These are phyloP conservation scores for Microsporum canis DNA, from an alignment of 2,329 filamentous ascomycete species.

Conservation along the genomic window DNA sequence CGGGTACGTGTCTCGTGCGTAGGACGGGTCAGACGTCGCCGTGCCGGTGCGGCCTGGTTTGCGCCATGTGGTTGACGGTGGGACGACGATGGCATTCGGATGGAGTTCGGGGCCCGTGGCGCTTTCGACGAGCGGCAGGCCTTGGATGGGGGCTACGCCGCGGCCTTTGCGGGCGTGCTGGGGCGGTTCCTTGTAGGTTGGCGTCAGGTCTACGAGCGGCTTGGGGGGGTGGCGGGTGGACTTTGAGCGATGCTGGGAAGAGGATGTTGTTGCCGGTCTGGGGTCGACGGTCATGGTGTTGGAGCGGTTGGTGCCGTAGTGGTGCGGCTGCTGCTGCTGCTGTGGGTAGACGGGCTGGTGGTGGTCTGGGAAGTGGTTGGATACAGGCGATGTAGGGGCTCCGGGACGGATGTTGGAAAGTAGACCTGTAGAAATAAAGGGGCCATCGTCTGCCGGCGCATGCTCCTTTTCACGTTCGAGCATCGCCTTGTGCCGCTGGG, in stretches of 20 bases:
- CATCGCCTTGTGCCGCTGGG: slow-evolving; percentile 30
- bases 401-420: slow-evolving; percentile 35
- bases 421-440: slow-evolving; percentile 44
- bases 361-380: slow-evolving; percentile 22
- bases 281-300: slow-evolving; percentile 23
- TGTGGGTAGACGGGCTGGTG: slow-evolving; percentile 13
- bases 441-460: slow-evolving; percentile 24
- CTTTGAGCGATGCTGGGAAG: slow-evolving; percentile 36
- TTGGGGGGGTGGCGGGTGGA: slow-evolving; percentile 40
- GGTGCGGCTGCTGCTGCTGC: slow-evolving; percentile 9
- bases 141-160: slow-evolving; percentile 33
- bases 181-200: slow-evolving; percentile 52
- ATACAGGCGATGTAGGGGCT: slow-evolving; percentile 19
- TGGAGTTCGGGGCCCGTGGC: slow-evolving; percentile 31
- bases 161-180: slow-evolving; percentile 27
- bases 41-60: slow-evolving; percentile 19
- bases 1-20: slow-evolving; percentile 5
- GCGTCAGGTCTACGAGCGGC: slow-evolving; percentile 58
- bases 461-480: slow-evolving; percentile 29
- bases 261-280: slow-evolving; percentile 16
- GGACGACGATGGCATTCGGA: slow-evolving; percentile 25
- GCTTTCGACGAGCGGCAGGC: slow-evolving; percentile 30
- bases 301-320: slow-evolving; percentile 20
- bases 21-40: neutral
- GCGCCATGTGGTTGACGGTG: slow-evolving; percentile 32